These are phyloP conservation scores for Ricinus communis DNA, from an alignment of 345 rosid genomes.

Conservation along the genomic window DNA sequence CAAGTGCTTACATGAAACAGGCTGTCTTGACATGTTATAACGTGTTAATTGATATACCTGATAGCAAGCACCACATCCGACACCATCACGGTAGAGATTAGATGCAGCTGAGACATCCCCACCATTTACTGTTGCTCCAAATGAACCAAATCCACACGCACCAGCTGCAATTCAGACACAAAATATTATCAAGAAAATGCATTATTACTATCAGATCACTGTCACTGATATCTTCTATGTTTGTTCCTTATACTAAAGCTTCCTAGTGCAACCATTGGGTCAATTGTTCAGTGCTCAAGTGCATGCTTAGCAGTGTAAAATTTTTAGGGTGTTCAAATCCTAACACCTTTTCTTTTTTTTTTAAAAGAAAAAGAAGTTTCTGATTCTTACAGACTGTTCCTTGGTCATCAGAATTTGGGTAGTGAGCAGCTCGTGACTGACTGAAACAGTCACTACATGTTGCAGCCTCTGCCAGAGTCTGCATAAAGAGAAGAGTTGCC, in stretches of 20 bases:
- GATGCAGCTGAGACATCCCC: conserved; percentile 72
- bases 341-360: too few species aligned
- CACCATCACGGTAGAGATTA: conserved; percentile 55
- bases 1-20: neutral
- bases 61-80: conserved; percentile 83
- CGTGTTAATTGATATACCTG: conserved; percentile 39
- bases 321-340: too few species aligned
- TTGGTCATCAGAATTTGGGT: conserved; percentile 50
- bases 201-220: too few species aligned
- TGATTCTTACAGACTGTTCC: conserved; percentile 55
- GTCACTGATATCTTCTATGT: too few species aligned
- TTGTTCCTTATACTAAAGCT: too few species aligned
- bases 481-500: conserved; percentile 24
- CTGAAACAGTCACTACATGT: conserved; percentile 49
- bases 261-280: too few species aligned
- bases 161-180: conserved; percentile 39
- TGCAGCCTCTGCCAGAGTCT: conserved; percentile 39
- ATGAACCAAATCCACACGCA: conserved; percentile 68
- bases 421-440: conserved; percentile 54
- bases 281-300: too few species aligned
- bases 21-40: neutral
- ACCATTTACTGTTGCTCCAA: conserved; percentile 61
- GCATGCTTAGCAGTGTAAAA: too few species aligned
- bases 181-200: too few species aligned
- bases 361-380: neutral